Evolutionary conservation across 2,329 filamentous ascomycete genomes (phyloP).

Genomic region (Thelonectria olida): DNA sequence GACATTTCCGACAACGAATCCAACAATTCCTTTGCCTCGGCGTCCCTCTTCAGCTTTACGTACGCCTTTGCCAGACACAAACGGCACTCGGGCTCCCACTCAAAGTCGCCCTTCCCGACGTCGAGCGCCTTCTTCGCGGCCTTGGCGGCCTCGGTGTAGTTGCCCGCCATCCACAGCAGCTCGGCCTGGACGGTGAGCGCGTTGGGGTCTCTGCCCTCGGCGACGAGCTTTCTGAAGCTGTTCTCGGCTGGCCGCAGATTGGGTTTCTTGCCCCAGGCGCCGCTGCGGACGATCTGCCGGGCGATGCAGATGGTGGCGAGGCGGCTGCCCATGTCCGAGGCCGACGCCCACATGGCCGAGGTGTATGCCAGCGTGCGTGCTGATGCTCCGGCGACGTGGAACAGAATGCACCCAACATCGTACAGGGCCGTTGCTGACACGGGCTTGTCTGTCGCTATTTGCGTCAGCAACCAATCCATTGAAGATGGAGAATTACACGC

Average conservation of each 20-base stretch:
- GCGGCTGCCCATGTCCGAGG: slow-evolving; percentile 43
- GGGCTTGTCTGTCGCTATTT: slow-evolving; percentile 22
- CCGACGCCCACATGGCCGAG: slow-evolving; percentile 42
- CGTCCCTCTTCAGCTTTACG: slow-evolving; percentile 28
- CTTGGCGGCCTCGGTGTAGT: slow-evolving; percentile 33
- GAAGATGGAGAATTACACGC: background rate
- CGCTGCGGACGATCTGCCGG: slow-evolving; percentile 30
- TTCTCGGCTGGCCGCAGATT: slow-evolving; percentile 33
- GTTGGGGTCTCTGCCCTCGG: slow-evolving; percentile 43
- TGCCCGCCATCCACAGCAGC: slow-evolving; percentile 36
- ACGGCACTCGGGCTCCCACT: slow-evolving; percentile 40
- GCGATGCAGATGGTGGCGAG: slow-evolving; percentile 44
- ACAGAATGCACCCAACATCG: slow-evolving; percentile 42
- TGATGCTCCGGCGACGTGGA: slow-evolving; percentile 16
- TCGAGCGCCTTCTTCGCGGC: slow-evolving; percentile 39
- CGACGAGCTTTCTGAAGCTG: slow-evolving; percentile 44
- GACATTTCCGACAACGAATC: slow-evolving; percentile 32
- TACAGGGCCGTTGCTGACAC: slow-evolving; percentile 36
- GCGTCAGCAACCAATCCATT: slow-evolving; percentile 24
- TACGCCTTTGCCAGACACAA: slow-evolving; percentile 39
- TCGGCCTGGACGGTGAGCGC: slow-evolving; percentile 48
- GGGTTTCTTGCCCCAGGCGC: slow-evolving; percentile 30
- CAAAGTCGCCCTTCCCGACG: slow-evolving; percentile 30
- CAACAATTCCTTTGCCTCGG: slow-evolving; percentile 38
- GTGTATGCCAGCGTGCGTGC: slow-evolving; percentile 26